These are phyloP conservation scores for Corymbia citriodora DNA, from an alignment of 441 rosid species.

Conservation along the genomic window DNA sequence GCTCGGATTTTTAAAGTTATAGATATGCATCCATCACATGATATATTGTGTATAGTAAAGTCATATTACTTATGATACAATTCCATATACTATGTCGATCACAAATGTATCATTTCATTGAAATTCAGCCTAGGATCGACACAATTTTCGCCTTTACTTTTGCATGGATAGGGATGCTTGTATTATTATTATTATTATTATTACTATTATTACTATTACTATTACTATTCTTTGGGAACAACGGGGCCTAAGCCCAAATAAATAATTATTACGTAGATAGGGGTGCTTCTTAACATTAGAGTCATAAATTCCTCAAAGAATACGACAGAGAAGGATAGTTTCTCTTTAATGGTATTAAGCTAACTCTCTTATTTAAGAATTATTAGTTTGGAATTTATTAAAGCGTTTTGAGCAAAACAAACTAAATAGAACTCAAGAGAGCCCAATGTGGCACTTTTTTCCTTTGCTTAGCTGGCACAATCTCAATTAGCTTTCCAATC, in stretches of 20 bases:
- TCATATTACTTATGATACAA: neutral
- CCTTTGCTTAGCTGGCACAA: neutral
- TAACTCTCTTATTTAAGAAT: neutral
- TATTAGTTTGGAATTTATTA: neutral
- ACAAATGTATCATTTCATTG: neutral
- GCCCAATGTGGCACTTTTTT: neutral
- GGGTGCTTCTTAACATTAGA: neutral
- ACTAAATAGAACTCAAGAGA: neutral
- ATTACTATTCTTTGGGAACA: rapidly evolving
- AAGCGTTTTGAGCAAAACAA: neutral
- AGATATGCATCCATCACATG: neutral
- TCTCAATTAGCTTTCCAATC: neutral
- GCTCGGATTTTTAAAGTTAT: neutral
- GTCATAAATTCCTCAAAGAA: no score
- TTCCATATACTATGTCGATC: neutral
- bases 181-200: neutral
- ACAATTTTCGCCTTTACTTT: neutral
- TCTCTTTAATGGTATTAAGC: neutral
- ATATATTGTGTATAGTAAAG: neutral
- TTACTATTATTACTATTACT: no score
- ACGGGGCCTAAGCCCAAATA: neutral
- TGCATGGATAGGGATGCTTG: neutral
- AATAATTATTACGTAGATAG: neutral
- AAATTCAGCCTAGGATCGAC: neutral
- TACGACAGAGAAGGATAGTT: neutral